phyloP scores from a whole-genome alignment of 2,329 filamentous ascomycete species.

The Diaporthe aspalathi region DNA sequence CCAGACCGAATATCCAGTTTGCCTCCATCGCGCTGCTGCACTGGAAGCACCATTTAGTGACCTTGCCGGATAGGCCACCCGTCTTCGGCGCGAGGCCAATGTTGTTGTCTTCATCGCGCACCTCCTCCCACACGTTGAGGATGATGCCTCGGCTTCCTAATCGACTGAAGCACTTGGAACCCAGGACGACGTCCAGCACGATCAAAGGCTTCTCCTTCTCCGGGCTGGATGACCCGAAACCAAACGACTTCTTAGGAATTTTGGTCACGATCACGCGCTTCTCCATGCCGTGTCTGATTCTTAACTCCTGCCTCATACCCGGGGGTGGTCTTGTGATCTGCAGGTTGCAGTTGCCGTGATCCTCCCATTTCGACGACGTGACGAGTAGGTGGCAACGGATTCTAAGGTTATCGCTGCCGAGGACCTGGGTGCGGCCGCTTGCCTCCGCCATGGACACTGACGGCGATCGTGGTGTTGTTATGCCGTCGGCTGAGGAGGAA shows the following conservation, averaged over 20 bases:
- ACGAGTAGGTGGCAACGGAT: slow-evolving; percentile 88
- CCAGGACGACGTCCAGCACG: slow-evolving; percentile 85
- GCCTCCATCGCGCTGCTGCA: slow-evolving; percentile 65
- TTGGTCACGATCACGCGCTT: slow-evolving; percentile 86
- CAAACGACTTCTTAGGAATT: slow-evolving; percentile 67
- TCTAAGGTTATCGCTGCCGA: slow-evolving; percentile 83
- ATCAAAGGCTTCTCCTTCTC: slow-evolving; percentile 67
- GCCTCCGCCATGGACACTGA: slow-evolving; percentile 67
- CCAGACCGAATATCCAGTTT: slow-evolving; percentile 65
- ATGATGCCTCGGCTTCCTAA: slow-evolving; percentile 89
- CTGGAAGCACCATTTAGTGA: slow-evolving; percentile 74
- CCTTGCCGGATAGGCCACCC: slow-evolving; percentile 64
- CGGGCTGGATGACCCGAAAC: slow-evolving; percentile 45
- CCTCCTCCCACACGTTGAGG: slow-evolving; percentile 86
- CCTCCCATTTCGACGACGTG: slow-evolving; percentile 84
- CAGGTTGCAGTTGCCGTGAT: slow-evolving; percentile 86
- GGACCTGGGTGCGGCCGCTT: slow-evolving; percentile 62
- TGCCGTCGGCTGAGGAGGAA: slow-evolving; percentile 62
- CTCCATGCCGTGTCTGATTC: slow-evolving; percentile 75
- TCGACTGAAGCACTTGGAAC: slow-evolving; percentile 85
- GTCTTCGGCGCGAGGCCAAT: slow-evolving; percentile 63
- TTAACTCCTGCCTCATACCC: slow-evolving; percentile 68
- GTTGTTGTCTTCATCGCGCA: slow-evolving; percentile 71
- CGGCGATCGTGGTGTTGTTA: slow-evolving; percentile 65
- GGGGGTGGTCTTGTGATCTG: slow-evolving; percentile 82